Evolutionary conservation across 1,284 basidiomycete genomes (phyloP).

Genomic region (Amylostereum areolatum): DNA sequence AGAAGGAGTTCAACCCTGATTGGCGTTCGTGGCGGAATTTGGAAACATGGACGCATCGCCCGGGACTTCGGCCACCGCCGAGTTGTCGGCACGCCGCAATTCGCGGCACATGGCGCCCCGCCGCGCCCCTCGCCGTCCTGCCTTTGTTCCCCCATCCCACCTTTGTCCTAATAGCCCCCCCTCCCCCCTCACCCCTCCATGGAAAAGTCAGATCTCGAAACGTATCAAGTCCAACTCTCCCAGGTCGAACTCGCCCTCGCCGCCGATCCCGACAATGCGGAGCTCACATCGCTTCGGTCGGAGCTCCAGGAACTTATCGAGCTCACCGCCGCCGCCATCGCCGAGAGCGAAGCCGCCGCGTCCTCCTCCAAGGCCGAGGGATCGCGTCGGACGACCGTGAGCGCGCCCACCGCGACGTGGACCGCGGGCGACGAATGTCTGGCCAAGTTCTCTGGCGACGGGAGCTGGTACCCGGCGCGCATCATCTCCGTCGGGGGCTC

Average conservation of each 20-base stretch:
- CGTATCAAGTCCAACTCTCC: slow-evolving; percentile 83
- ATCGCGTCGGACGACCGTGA: slow-evolving; percentile 43
- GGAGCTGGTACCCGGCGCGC: slow-evolving; percentile 86
- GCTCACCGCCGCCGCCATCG: slow-evolving; percentile 74
- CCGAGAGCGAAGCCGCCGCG: slow-evolving; percentile 53
- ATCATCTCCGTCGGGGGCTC: slow-evolving; percentile 88
- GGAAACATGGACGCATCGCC: no score
- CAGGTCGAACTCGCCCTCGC: slow-evolving; percentile 87
- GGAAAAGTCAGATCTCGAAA: slow-evolving; percentile 79
- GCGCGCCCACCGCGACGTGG: slow-evolving; percentile 50
- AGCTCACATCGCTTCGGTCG: slow-evolving; percentile 69
- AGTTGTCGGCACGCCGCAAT: no score
- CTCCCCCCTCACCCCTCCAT: slow-evolving; percentile 26
- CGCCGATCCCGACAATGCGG: slow-evolving; percentile 77
- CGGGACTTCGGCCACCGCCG: no score
- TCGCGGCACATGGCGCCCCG: neutral
- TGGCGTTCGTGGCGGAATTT: no score
- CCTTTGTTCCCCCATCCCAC: neutral
- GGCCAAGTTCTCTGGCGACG: slow-evolving; percentile 88
- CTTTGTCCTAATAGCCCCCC: neutral
- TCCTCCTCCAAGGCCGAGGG: slow-evolving; percentile 55
- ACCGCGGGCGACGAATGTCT: slow-evolving; percentile 89
- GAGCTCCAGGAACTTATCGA: slow-evolving; percentile 89
- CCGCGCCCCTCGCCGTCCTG: neutral
- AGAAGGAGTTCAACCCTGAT: no score